A percentile compares a stretch with the other conserved stretches of the same genome.
Evolutionary conservation across 805 yeast species (phyloP).

Genomic region (Ogataea methylovora): DNA sequence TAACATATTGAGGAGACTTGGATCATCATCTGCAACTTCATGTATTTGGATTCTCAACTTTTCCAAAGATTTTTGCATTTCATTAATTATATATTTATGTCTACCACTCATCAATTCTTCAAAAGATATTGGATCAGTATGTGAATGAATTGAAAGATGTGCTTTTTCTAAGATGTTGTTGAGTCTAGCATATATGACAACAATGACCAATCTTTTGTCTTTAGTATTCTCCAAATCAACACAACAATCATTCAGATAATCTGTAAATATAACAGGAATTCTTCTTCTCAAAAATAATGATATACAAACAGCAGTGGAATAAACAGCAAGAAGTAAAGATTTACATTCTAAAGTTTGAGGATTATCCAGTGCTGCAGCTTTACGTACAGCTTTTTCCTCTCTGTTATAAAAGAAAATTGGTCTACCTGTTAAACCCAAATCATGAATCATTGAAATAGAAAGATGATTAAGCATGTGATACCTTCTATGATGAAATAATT

Average conservation of each 20-base stretch:
- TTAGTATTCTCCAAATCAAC: conserved; percentile 32
- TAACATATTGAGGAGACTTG: conserved; percentile 29
- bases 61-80: conserved; percentile 42
- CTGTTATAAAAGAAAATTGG: conserved; percentile 34
- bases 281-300: conserved; percentile 61
- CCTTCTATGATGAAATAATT: conserved; percentile 70
- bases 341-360: conserved; percentile 38
- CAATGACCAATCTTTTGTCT: conserved; percentile 25
- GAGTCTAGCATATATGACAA: conserved; percentile 54
- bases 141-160: conserved; percentile 40
- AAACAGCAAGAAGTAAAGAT: conserved; percentile 48
- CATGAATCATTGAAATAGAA: conserved; percentile 63
- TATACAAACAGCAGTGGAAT: conserved; percentile 54
- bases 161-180: conserved; percentile 56
- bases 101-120: conserved; percentile 19
- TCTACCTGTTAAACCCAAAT: conserved; percentile 62
- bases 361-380: conserved; percentile 29
- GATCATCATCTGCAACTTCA: conserved; percentile 12
- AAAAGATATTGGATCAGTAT: conserved; percentile 26
- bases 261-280: conserved; percentile 55
- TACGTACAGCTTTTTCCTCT: conserved; percentile 32
- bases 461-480: conserved; percentile 62
- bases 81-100: conserved; percentile 34
- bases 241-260: conserved; percentile 58
- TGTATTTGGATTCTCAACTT: conserved; percentile 31